A percentile compares a stretch with the other conserved stretches of the same genome.
phyloP scores from a whole-genome alignment of 1,284 basidiomycete species.

The Ceratobasidium sp. region DNA sequence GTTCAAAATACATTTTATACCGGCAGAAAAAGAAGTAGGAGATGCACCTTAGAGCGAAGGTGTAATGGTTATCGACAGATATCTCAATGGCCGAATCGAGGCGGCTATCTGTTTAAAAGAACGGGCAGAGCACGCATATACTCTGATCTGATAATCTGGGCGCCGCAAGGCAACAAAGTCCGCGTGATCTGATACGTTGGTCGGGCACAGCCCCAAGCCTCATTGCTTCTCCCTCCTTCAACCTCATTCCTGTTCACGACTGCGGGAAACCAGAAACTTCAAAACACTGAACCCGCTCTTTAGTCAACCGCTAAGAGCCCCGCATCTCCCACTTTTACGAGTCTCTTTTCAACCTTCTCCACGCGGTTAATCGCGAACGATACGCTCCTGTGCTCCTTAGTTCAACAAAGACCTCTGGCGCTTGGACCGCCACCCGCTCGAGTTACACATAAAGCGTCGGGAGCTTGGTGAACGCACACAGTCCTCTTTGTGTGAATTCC shows the following conservation, averaged over 20 bases:
- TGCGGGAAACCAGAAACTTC: constrained; percentile 37
- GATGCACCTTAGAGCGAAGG: too few species aligned
- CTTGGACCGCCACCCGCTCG: constrained; percentile 33
- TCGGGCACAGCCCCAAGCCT: constrained; percentile 41
- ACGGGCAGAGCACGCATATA: constrained; percentile 31
- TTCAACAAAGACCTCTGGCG: constrained; percentile 43
- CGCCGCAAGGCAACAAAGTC: constrained; percentile 41
- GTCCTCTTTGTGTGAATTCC: constrained; percentile 8
- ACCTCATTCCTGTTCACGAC: constrained; percentile 35
- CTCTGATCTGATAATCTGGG: constrained; percentile 34
- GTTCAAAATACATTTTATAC: too few species aligned
- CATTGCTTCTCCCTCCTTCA: constrained; percentile 43
- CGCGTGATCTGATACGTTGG: constrained; percentile 30
- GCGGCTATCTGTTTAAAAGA: not conserved
- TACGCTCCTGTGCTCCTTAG: constrained; percentile 37
- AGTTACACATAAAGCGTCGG: constrained; percentile 28
- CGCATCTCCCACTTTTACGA: constrained; percentile 17
- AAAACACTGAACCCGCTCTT: constrained; percentile 30
- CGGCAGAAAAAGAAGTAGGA: too few species aligned
- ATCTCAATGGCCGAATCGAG: too few species aligned
- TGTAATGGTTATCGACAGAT: too few species aligned
- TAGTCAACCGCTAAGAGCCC: constrained; percentile 16
- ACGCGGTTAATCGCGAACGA: constrained; percentile 1
- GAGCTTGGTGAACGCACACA: constrained; percentile 27
- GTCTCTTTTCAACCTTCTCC: constrained; percentile 28